Base-by-base conservation (phyloP, 371 early-diverging fungal species). In the Mitosporidium daphniae region DNA sequence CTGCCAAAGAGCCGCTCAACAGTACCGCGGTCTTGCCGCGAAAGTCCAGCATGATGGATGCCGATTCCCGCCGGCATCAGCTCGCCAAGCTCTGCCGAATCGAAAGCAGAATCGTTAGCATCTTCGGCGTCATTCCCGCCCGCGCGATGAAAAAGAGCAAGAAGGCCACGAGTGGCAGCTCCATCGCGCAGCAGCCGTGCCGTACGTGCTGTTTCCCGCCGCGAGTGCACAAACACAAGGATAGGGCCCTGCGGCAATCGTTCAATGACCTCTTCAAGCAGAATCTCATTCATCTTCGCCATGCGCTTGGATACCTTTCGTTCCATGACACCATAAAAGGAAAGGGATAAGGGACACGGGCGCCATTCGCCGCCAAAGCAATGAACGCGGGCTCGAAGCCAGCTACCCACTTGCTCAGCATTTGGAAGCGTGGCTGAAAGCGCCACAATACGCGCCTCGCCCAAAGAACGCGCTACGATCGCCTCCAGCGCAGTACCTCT, bases 31-130 rank as follows among this genome's bases (percentile, higher is more conserved):
- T 89, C 80, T 12, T 61, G 53, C 30, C 89, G 60, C 3, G 59
- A 57, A 73, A 99, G 73, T 26, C 97, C 97, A 10, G 97, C 95
- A 48, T 99, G 91, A 54, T 99, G 99, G 28, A 78, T 64, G 25
- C 64, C 94, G 32, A 95, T 62, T 23, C 86, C 89, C 40, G 69
- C 75, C 16, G 75, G 77, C 10, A 82, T 41, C 4, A 91, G 41
- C 11, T 84, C 78, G 35, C 61, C 53, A 27, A 82, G 45, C 26
- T 69, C n/a, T n/a, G n/a, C n/a, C n/a, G n/a, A n/a, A n/a, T n/a
- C n/a, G n/a, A n/a, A n/a, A n/a, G n/a, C n/a, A n/a, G n/a, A n/a
- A n/a, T n/a, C n/a, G n/a, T n/a, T n/a, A n/a, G n/a, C n/a, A n/a
- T n/a, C n/a, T n/a, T n/a, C n/a, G n/a, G n/a, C n/a, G n/a, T n/a